These are phyloP conservation scores for Malania oleifera DNA, from an alignment of 164 flowering plant species.

Conservation along the genomic window DNA sequence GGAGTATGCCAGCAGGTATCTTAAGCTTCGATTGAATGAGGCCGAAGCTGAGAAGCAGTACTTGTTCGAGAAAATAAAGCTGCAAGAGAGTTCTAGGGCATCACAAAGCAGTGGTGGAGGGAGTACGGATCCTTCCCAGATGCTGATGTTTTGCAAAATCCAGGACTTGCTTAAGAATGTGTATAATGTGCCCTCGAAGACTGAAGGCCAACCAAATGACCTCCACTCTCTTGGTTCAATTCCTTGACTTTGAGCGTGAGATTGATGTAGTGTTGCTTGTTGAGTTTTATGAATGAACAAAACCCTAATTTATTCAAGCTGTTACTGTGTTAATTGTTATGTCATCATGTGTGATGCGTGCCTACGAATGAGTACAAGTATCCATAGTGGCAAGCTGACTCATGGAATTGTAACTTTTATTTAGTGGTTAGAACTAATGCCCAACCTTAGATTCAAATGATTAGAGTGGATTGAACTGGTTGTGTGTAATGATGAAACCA, in stretches of 20 bases:
- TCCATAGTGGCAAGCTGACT: no score
- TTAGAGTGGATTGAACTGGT: no score
- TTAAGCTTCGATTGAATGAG: slow-evolving; percentile 77
- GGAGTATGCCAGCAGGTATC: slow-evolving; percentile 84
- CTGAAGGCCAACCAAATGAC: slow-evolving; percentile 39
- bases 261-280: slow-evolving; percentile 13
- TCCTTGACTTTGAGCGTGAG: slow-evolving; percentile 33
- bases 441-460: no score
- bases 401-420: no score
- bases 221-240: slow-evolving; percentile 34
- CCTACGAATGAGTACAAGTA: no score
- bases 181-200: slow-evolving; percentile 41
- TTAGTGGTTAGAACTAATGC: no score
- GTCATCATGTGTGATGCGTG: no score
- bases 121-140: slow-evolving; percentile 57
- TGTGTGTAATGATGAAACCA: no score
- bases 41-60: slow-evolving; percentile 97
- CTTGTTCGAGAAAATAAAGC: slow-evolving; percentile 83
- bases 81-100: slow-evolving; percentile 75
- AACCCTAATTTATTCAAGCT: no score
- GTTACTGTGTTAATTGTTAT: no score
- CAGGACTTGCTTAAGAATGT: slow-evolving; percentile 69
- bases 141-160: slow-evolving; percentile 53
- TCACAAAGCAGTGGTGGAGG: slow-evolving; percentile 48
- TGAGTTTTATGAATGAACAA: background rate